Conservation (phyloP, 2,329 filamentous ascomycete species). For the Diplodia scrobiculata region DNA sequence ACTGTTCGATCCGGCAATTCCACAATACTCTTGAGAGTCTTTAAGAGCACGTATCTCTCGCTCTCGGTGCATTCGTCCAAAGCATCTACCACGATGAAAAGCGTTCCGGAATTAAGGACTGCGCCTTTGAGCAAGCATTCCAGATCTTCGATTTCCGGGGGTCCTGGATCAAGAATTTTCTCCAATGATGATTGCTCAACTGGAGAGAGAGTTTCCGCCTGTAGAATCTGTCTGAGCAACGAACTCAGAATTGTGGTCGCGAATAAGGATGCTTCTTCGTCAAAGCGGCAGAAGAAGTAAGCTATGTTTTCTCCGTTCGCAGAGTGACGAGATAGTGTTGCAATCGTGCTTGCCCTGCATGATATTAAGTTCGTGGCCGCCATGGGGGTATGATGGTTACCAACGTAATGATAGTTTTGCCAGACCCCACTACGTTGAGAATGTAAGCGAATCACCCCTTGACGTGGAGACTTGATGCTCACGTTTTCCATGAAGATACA, state of each 20-base stretch:
- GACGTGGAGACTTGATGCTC: neutral
- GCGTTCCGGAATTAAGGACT: neutral
- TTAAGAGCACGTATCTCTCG: neutral
- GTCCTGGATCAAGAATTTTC: neutral
- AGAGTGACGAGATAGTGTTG: neutral
- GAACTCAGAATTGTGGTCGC: neutral
- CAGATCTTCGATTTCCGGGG: neutral
- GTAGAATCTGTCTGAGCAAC: neutral
- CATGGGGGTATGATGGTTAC: neutral
- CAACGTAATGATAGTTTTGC: neutral
- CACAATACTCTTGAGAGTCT: neutral
- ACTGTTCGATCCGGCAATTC: neutral
- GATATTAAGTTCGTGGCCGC: neutral
- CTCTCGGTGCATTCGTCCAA: neutral
- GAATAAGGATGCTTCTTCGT: neutral
- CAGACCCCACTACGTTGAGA: neutral
- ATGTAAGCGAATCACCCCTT: neutral
- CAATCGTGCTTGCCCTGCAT: neutral
- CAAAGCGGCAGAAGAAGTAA: slow-evolving; percentile 3
- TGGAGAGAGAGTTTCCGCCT: neutral
- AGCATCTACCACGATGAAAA: neutral
- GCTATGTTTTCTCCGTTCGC: neutral
- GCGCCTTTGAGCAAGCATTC: neutral
- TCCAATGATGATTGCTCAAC: neutral
- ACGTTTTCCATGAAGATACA: neutral